Evolutionary conservation across 2,329 filamentous ascomycete genomes (phyloP).

Genomic region (Talaromyces sp.): DNA sequence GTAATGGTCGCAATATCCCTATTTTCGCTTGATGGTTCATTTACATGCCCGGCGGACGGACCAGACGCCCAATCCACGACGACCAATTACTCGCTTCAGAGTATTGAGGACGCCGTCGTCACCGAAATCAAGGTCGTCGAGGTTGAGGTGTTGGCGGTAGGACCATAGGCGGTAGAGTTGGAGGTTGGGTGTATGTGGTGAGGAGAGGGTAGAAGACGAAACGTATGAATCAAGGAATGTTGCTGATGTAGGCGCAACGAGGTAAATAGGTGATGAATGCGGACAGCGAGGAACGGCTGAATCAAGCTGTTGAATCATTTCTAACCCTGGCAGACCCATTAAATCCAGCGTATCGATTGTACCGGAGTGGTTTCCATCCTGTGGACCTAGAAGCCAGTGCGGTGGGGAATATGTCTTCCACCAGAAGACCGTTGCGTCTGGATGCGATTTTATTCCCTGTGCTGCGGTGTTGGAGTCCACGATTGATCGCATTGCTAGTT

Average conservation of each 20-base stretch:
- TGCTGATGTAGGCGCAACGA: constrained; percentile 51
- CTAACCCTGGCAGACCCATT: constrained; percentile 50
- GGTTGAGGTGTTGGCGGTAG: constrained; percentile 51
- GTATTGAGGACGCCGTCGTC: constrained; percentile 52
- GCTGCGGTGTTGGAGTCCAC: constrained; percentile 31
- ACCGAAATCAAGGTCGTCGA: constrained; percentile 56
- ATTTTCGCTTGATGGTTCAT: constrained; percentile 3
- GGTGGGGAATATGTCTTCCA: constrained; percentile 60
- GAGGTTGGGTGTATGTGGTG: constrained; percentile 24
- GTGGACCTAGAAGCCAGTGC: constrained; percentile 52
- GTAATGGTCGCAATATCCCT: too few relatives aligned
- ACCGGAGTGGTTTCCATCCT: constrained; percentile 28
- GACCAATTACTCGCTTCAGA: constrained; percentile 49
- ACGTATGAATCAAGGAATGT: constrained; percentile 45
- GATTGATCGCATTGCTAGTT: constrained; percentile 49
- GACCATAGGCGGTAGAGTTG: constrained; percentile 46
- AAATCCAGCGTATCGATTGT: constrained; percentile 49
- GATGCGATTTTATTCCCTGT: constrained; percentile 26
- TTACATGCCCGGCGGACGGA: constrained; percentile 41
- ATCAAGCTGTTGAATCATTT: constrained; percentile 45
- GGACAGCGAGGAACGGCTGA: constrained; percentile 36
- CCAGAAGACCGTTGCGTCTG: constrained; percentile 50
- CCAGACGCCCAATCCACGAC: constrained; percentile 55
- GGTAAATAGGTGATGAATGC: constrained; percentile 35
- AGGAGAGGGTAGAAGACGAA: constrained; percentile 7